Percentiles rank a stretch among this genome's conserved stretches.
Evolutionary conservation across 2,329 filamentous ascomycete genomes (phyloP).

Genomic region (Fusarium dimerum): DNA sequence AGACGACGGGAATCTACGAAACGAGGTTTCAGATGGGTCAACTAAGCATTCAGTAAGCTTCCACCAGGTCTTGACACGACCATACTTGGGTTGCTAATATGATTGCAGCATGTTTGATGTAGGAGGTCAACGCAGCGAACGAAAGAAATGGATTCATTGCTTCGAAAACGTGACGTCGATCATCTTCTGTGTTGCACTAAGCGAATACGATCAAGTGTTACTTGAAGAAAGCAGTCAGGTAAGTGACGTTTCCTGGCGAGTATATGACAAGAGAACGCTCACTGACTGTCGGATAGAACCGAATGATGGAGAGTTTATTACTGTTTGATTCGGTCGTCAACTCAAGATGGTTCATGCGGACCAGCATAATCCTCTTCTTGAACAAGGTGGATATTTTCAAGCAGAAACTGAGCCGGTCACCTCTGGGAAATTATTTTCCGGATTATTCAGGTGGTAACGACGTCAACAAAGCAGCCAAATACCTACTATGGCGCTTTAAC

Average conservation of each 20-base stretch:
- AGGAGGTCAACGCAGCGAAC: slow-evolving; percentile 92
- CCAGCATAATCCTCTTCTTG: slow-evolving; percentile 96
- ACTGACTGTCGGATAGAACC: slow-evolving; percentile 66
- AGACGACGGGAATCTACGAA: slow-evolving; percentile 99
- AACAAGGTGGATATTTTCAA: slow-evolving; percentile 99
- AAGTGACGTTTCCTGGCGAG: slow-evolving; percentile 32
- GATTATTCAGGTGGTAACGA: slow-evolving; percentile 98
- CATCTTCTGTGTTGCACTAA: slow-evolving; percentile 97
- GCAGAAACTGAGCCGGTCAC: slow-evolving; percentile 86
- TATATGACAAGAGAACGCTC: neutral
- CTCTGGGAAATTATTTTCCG: slow-evolving; percentile 92
- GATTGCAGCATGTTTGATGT: slow-evolving; percentile 92
- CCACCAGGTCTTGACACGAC: neutral
- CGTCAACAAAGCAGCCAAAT: slow-evolving; percentile 97
- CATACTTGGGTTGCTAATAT: slow-evolving; percentile 19
- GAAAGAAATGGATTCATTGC: slow-evolving; percentile 99
- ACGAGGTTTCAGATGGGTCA: slow-evolving; percentile 98
- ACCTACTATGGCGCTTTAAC: slow-evolving; percentile 96
- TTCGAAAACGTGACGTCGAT: slow-evolving; percentile 99
- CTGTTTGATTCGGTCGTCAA: slow-evolving; percentile 99
- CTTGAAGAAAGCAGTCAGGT: slow-evolving; percentile 97
- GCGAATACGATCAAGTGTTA: slow-evolving; percentile 97
- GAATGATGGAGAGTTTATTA: slow-evolving; percentile 98
- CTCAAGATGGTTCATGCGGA: slow-evolving; percentile 98
- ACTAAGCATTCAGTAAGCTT: slow-evolving; percentile 91